Percentiles rank a stretch among this genome's conserved stretches.
These are phyloP conservation scores for Cystobasidium pallidum DNA, from an alignment of 1,284 basidiomycete species.

Conservation along the genomic window DNA sequence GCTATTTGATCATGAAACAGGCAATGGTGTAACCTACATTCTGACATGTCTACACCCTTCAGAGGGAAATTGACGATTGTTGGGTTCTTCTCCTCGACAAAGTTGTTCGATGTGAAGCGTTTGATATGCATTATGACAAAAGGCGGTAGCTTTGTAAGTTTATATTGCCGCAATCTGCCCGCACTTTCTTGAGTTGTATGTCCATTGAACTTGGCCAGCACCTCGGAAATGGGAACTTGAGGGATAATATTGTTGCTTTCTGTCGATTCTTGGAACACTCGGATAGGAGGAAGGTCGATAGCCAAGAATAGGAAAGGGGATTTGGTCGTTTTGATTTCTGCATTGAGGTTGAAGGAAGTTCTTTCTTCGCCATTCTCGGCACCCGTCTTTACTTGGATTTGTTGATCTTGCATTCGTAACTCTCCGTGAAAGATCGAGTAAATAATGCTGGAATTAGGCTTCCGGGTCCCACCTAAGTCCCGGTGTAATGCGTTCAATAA, in stretches of 20 bases:
- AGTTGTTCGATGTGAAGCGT: slow-evolving; percentile 96
- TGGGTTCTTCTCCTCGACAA: slow-evolving; percentile 98
- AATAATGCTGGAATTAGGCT: slow-evolving; percentile 83
- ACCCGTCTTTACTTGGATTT: slow-evolving; percentile 65
- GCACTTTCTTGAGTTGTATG: slow-evolving; percentile 80
- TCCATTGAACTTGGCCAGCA: slow-evolving; percentile 96
- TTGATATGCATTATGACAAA: slow-evolving; percentile 96
- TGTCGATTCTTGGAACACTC: slow-evolving; percentile 90
- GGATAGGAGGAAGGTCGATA: slow-evolving; percentile 92
- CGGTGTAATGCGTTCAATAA: slow-evolving; percentile 88
- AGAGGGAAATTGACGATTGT: slow-evolving; percentile 98
- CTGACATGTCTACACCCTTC: slow-evolving; percentile 83
- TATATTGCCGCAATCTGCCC: slow-evolving; percentile 83
- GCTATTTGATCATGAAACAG: background rate
- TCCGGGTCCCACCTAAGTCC: slow-evolving; percentile 86
- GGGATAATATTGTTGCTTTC: slow-evolving; percentile 96
- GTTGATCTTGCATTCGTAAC: slow-evolving; percentile 88
- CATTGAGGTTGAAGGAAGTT: slow-evolving; percentile 2
- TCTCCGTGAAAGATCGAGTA: slow-evolving; percentile 94
- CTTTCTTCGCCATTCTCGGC: slow-evolving; percentile 16
- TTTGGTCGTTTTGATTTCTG: slow-evolving; percentile 80
- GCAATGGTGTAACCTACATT: slow-evolving; percentile 71
- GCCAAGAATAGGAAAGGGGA: slow-evolving; percentile 95
- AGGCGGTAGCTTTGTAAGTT: slow-evolving; percentile 81
- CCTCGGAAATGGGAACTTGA: slow-evolving; percentile 86